Conservation (phyloP, 805 yeast genomes). For the Kodamaea laetipori region DNA sequence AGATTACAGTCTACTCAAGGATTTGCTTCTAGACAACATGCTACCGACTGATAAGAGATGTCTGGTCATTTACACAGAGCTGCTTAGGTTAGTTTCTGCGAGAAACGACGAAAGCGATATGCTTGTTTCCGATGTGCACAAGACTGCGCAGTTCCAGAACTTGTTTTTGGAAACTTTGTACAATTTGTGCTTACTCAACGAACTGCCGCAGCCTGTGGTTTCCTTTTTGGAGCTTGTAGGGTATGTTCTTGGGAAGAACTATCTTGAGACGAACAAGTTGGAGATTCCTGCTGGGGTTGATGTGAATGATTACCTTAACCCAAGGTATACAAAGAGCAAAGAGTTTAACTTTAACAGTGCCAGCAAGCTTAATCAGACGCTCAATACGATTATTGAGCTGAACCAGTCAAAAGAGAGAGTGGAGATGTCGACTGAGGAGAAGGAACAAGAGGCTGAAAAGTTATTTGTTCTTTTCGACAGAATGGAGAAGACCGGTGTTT, state of each 20-base stretch:
- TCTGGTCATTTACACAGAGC: constrained; percentile 14
- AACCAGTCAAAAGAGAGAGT: not conserved
- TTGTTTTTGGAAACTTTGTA: constrained; percentile 14
- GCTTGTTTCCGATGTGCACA: constrained; percentile 1
- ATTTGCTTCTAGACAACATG: constrained; percentile 9
- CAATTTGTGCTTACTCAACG: constrained; percentile 17
- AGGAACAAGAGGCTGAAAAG: constrained; percentile 47
- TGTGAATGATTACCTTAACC: constrained; percentile 16
- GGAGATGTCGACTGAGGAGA: constrained; percentile 43
- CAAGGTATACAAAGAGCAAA: constrained; percentile 16
- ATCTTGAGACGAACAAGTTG: constrained; percentile 18
- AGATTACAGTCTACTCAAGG: constrained; percentile 6
- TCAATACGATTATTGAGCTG: constrained; percentile 6
- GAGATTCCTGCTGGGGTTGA: constrained; percentile 20
- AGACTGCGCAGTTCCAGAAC: constrained; percentile 9
- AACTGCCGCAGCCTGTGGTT: constrained; percentile 6
- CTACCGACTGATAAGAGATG: constrained; percentile 13
- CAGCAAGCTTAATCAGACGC: constrained; percentile 1
- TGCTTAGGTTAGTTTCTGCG: constrained; percentile 15
- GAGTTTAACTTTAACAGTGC: constrained; percentile 6
- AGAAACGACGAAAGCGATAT: not conserved
- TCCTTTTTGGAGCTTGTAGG: constrained; percentile 28
- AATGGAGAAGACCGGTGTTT: constrained; percentile 38
- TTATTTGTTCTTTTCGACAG: constrained; percentile 43
- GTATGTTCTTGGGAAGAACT: constrained; percentile 18